phyloP scores from a whole-genome alignment of 345 rosid genomes.

The Clarkia xantiana region DNA sequence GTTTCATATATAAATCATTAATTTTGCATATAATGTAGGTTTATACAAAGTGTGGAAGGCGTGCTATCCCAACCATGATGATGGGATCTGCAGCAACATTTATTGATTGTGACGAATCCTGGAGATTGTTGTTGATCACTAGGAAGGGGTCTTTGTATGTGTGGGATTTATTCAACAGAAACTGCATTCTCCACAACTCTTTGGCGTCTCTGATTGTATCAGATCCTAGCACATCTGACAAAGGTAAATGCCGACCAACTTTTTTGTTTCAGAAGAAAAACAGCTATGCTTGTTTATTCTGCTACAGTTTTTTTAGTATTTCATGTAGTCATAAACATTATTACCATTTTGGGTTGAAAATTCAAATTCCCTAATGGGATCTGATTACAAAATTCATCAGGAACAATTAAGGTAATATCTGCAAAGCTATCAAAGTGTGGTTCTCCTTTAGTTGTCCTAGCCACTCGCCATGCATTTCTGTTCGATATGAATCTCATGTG shows the following conservation, averaged over 20 bases:
- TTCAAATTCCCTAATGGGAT: neutral
- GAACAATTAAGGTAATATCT: conserved; percentile 78
- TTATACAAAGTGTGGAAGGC: conserved; percentile 91
- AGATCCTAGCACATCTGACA: conserved; percentile 35
- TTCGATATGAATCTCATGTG: conserved; percentile 82
- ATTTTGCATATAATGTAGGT: conserved; percentile 29
- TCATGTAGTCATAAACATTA: too few relatives aligned
- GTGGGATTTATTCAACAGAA: conserved; percentile 77
- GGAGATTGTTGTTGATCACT: conserved; percentile 82
- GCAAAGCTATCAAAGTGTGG: conserved; percentile 88
- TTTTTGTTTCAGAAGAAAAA: neutral
- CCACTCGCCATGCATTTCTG: conserved; percentile 88
- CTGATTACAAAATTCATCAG: conserved; percentile 39
- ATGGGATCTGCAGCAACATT: conserved; percentile 90
- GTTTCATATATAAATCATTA: too few relatives aligned
- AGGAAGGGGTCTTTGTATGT: conserved; percentile 71
- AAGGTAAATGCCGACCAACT: conserved; percentile 23
- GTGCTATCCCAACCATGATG: conserved; percentile 93
- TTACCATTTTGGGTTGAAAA: too few relatives aligned
- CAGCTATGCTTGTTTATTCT: conserved; percentile 4
- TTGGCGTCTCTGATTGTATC: conserved; percentile 56
- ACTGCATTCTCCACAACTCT: conserved; percentile 68
- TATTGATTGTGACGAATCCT: conserved; percentile 79
- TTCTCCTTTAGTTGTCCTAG: conserved; percentile 88
- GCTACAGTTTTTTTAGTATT: too few relatives aligned